A percentile compares a stretch with the other conserved stretches of the same genome.
These are phyloP conservation scores for Trichoderma gracile DNA, from an alignment of 2,329 filamentous ascomycete species.

Conservation along the genomic window DNA sequence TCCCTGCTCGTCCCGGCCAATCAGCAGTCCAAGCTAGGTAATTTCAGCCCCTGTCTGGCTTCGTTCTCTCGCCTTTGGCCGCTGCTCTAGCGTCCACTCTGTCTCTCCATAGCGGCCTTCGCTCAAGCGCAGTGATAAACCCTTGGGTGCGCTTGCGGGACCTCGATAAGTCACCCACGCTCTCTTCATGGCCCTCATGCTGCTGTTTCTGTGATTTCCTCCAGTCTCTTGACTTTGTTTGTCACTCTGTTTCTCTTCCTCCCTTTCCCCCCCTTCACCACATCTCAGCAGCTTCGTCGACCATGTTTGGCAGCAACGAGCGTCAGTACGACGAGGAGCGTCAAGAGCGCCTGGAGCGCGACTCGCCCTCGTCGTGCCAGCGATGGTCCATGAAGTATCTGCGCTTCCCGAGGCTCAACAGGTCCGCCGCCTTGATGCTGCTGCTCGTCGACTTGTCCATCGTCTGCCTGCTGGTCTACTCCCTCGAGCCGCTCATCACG, in stretches of 20 bases:
- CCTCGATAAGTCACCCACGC: not conserved
- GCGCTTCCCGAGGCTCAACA: conserved; percentile 9
- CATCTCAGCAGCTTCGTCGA: not conserved
- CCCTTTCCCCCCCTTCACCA: not conserved
- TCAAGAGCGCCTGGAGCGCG: conserved; percentile 11
- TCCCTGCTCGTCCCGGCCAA: conserved; percentile 7
- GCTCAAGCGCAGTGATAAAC: not conserved
- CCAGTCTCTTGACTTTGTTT: not conserved
- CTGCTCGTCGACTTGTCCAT: conserved; percentile 6
- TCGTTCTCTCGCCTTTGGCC: not conserved
- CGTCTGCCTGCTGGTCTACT: conserved; percentile 11
- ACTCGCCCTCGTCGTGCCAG: conserved; percentile 4
- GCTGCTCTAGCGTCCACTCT: not conserved
- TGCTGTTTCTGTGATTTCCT: not conserved
- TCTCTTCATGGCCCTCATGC: not conserved
- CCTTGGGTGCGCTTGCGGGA: not conserved
- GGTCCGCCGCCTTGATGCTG: not conserved
- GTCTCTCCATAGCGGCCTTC: not conserved
- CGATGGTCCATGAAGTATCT: not conserved
- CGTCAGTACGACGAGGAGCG: conserved; percentile 15
- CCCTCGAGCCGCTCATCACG: conserved; percentile 20
- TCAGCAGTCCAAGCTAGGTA: not conserved
- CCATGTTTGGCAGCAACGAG: conserved; percentile 1
- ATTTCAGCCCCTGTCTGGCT: not conserved
- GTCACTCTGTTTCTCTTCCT: not conserved